Base-by-base conservation (phyloP, 129 eudicot genomes). In the Artemisia tridentata region DNA sequence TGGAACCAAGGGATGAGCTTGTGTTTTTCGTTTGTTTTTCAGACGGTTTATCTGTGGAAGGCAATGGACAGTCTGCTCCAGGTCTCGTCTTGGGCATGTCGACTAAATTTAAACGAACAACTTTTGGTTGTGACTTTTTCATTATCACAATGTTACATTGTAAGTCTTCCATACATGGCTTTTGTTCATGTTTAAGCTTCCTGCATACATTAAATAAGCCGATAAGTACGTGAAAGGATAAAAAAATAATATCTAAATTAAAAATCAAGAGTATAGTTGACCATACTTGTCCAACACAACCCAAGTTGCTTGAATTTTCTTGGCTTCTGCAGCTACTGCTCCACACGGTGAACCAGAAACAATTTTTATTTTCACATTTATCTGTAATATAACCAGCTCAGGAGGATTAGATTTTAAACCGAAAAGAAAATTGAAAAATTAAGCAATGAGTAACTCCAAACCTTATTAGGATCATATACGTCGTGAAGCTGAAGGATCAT, bases 401-500 rank as follows among this genome's bases (percentile, higher is more conserved):
- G 27, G 16, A 73, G 23, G 21, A 38, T 46, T 71, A 76, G 50
- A 48, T 72, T 27, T 38, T 56, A 51, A 38, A 61, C 59, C 34
- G n/a, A 73, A 31, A 41, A 67, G 56, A 18, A 67, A 31, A 61
- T n/a, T 64, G 45, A 65, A 64, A 29, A 47, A 65, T 14, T 3
- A 73, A 19, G 20, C 17, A 67, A 10, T 48, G 64, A 27, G 51
- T 47, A 25, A 67, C 58, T 27, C 16, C 80, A 72, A 47, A 89
- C 98, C 88, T 89, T 92, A 67, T 89, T 90, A 52, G 99, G 97
- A 83, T 95, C 97, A 78, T 90, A 95, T 73, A 95, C 97, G 71
- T 88, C 95, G 48, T 95, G 96, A 65, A 95, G 96, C 79, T 95
- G 99, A 77, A 95, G 97, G 57, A 95, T 95, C 99, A 95, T 95